A percentile compares a stretch with the other conserved stretches of the same genome.
These are phyloP conservation scores for Sabuloglossum arenarium DNA, from an alignment of 495 filamentous ascomycete genomes.

Conservation along the genomic window DNA sequence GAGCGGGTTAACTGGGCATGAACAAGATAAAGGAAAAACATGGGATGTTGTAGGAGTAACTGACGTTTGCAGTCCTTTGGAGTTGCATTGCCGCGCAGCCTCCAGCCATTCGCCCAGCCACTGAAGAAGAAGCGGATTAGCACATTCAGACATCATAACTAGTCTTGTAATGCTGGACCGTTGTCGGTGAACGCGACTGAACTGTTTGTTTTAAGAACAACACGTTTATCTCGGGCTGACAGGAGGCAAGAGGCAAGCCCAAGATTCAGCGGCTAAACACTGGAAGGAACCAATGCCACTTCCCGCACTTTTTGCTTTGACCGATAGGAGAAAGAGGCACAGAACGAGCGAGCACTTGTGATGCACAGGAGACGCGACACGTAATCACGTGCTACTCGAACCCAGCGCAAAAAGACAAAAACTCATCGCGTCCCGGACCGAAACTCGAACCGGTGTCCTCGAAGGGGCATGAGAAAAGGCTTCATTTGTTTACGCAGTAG, in stretches of 20 bases:
- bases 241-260: background rate
- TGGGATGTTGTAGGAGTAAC: conserved; percentile 6
- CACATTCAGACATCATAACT: conserved; percentile 19
- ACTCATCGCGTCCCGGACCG: no score
- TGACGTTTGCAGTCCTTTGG: conserved; percentile 42
- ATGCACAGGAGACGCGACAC: no score
- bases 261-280: background rate
- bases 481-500: no score
- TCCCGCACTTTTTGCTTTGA: no score
- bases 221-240: background rate
- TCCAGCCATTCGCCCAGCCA: conserved; percentile 74
- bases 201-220: background rate
- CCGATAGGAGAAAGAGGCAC: no score
- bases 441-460: no score
- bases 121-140: conserved; percentile 52
- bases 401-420: no score
- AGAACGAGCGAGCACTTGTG: no score
- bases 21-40: background rate
- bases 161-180: background rate
- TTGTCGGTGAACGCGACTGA: background rate
- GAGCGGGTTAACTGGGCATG: background rate
- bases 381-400: no score
- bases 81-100: conserved; percentile 45
- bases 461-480: no score
- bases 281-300: background rate